A percentile compares a stretch with the other conserved stretches of the same genome.
These are phyloP conservation scores for Ananas comosus DNA, from an alignment of 176 grass and related monocot genomes.

Conservation along the genomic window DNA sequence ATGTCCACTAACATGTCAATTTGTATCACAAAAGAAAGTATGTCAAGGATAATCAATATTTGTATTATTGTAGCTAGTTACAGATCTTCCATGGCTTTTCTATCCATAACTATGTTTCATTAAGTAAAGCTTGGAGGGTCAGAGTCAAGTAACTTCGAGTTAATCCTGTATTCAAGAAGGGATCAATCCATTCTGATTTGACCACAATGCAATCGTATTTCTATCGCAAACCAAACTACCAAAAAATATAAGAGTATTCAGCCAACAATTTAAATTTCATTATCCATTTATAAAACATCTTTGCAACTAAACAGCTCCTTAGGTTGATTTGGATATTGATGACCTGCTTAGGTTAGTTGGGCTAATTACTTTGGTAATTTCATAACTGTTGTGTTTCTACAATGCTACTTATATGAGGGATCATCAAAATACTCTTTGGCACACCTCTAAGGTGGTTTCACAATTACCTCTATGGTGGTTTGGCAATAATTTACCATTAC, in stretches of 20 bases:
- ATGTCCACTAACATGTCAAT: background rate
- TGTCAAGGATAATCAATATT: background rate
- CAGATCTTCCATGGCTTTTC: background rate
- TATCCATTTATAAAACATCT: too few species aligned
- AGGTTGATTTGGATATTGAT: too few species aligned
- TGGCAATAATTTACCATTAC: too few species aligned
- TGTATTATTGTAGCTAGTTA: background rate
- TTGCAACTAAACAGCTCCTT: too few species aligned
- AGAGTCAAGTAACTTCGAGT: too few species aligned
- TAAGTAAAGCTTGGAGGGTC: too few species aligned
- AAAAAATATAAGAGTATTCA: too few species aligned
- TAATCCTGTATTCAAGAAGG: too few species aligned
- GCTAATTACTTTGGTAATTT: background rate
- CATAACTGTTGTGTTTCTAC: background rate
- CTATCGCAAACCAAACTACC: too few species aligned
- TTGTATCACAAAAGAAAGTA: background rate
- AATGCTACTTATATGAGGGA: background rate
- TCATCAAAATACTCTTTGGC: background rate
- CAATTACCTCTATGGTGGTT: background rate
- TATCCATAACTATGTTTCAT: background rate
- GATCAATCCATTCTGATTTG: too few species aligned
- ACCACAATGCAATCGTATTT: too few species aligned
- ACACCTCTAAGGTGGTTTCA: background rate
- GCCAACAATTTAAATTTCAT: too few species aligned
- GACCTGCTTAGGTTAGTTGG: background rate